These are phyloP conservation scores for Calycina herbarum DNA, from an alignment of 2,329 filamentous ascomycete genomes.

Conservation along the genomic window DNA sequence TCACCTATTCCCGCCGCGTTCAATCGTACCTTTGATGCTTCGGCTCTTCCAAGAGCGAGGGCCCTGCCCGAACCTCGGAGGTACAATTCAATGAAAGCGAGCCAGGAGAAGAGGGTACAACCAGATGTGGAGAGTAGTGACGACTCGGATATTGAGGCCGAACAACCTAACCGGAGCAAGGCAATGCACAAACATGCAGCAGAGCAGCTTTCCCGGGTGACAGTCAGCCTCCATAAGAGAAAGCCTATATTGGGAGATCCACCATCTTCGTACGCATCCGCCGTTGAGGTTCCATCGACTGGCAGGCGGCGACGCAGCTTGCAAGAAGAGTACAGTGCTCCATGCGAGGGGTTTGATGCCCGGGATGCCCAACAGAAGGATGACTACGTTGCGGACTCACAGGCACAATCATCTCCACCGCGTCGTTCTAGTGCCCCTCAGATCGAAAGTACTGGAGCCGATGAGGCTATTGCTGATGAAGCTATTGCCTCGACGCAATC, in stretches of 20 bases:
- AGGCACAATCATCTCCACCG: not conserved
- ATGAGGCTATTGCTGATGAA: not conserved
- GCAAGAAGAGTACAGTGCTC: slow-evolving; percentile 32
- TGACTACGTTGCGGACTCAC: slow-evolving; percentile 31
- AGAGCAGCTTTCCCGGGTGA: not conserved
- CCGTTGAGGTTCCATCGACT: slow-evolving; percentile 28
- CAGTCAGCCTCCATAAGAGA: not conserved
- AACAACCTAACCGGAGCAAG: slow-evolving; percentile 5
- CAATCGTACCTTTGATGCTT: not conserved
- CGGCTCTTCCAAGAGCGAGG: not conserved
- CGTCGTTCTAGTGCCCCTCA: not conserved
- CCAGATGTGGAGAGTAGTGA: slow-evolving; percentile 18
- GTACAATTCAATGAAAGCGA: slow-evolving; percentile 35
- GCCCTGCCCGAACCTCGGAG: slow-evolving; percentile 25
- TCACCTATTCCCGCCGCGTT: slow-evolving; percentile 4
- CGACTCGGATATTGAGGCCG: slow-evolving; percentile 30
- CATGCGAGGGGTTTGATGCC: slow-evolving; percentile 30
- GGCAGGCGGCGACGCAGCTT: slow-evolving; percentile 24
- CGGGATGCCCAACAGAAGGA: slow-evolving; percentile 31
- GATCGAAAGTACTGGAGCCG: not conserved
- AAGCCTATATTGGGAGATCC: slow-evolving; percentile 10
- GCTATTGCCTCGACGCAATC: not conserved
- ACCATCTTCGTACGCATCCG: slow-evolving; percentile 13
- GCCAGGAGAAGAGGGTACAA: slow-evolving; percentile 30
- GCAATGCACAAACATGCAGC: slow-evolving; percentile 1